Evolutionary conservation across 2,329 filamentous ascomycete genomes (phyloP).

Genomic region (Sclerotinia nivalis): DNA sequence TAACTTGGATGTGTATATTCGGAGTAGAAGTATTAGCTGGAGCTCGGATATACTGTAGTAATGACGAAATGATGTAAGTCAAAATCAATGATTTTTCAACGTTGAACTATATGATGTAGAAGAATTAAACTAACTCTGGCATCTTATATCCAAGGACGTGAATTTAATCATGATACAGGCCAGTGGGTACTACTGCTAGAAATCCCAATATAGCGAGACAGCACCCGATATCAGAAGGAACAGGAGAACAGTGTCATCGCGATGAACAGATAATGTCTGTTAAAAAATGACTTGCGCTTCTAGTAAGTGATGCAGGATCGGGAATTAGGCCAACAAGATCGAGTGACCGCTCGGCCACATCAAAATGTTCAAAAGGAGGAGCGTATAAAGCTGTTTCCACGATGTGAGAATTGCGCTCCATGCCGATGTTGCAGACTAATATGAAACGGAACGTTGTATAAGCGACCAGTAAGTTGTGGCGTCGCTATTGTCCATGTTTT

Average conservation of each 20-base stretch:
- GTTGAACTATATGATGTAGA: not conserved
- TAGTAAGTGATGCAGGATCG: slow-evolving; percentile 26
- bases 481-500: slow-evolving; percentile 24
- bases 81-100: not conserved
- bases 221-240: slow-evolving; percentile 42
- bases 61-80: not conserved
- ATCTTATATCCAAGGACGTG: not conserved
- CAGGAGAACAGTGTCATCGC: slow-evolving; percentile 50
- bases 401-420: slow-evolving; percentile 30
- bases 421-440: slow-evolving; percentile 29
- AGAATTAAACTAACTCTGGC: not conserved
- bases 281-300: slow-evolving; percentile 24
- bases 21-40: not conserved
- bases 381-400: slow-evolving; percentile 31
- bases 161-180: not conserved
- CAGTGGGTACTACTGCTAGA: slow-evolving; percentile 42
- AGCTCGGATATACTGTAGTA: not conserved
- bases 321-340: slow-evolving; percentile 29
- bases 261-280: slow-evolving; percentile 48
- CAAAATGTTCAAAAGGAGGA: slow-evolving; percentile 42
- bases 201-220: slow-evolving; percentile 51
- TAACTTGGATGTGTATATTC: not conserved
- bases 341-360: slow-evolving; percentile 35
- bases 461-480: slow-evolving; percentile 26
- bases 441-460: slow-evolving; percentile 27